Conservation (phyloP, 768 basidiomycete species). For the Neoboletus subvelutipes region DNA sequence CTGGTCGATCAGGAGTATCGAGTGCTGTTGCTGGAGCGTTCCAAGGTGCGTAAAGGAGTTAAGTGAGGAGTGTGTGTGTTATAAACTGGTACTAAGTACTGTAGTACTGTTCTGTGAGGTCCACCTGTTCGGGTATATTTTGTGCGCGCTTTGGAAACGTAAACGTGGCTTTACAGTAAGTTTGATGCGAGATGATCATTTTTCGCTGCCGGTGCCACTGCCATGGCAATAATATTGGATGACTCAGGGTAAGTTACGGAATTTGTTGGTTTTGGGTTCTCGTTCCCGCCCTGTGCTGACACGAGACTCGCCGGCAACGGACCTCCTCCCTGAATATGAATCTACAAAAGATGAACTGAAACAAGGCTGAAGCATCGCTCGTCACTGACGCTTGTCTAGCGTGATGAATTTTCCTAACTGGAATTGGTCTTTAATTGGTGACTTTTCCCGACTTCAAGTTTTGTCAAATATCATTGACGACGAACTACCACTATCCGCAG, state of each 20-base stretch:
- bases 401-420: constrained; percentile 21
- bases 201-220: too few relatives aligned
- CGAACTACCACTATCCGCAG: constrained; percentile 6
- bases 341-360: constrained; percentile 1
- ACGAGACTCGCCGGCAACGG: background rate
- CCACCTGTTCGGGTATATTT: too few relatives aligned
- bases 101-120: too few relatives aligned
- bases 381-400: background rate
- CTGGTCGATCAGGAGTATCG: background rate
- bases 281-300: background rate
- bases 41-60: background rate
- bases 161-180: too few relatives aligned
- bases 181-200: too few relatives aligned
- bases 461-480: background rate
- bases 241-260: too few relatives aligned
- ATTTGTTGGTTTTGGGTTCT: background rate
- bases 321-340: background rate
- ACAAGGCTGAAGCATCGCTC: background rate
- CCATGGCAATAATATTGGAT: too few relatives aligned
- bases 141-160: too few relatives aligned
- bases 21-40: background rate
- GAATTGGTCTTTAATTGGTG: constrained; percentile 14
- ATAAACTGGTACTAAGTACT: background rate
- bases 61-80: background rate
- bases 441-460: background rate